Conservation (phyloP, 208 protist genomes). For the Trichomonas vaginalis region DNA sequence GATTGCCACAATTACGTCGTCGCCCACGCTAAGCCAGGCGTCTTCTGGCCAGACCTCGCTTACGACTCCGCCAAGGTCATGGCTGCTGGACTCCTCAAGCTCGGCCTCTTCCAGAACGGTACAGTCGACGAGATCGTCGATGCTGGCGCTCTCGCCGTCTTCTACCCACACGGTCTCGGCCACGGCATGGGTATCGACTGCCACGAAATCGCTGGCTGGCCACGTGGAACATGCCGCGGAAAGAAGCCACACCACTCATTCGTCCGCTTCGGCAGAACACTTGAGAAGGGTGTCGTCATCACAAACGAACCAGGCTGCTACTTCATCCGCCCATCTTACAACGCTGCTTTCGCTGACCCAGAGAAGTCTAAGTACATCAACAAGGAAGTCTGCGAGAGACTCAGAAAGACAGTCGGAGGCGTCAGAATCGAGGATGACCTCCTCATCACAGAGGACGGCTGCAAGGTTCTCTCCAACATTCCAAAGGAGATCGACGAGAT, state of each 20-base stretch:
- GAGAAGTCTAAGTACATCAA: constrained; percentile 16
- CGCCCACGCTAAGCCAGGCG: constrained; percentile 29
- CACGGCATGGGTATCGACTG: constrained; percentile 42
- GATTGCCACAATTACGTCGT: constrained; percentile 30
- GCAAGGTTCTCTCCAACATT: constrained; percentile 27
- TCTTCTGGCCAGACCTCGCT: constrained; percentile 29
- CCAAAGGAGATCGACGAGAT: constrained; percentile 32
- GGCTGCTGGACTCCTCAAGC: background rate
- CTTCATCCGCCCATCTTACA: constrained; percentile 42
- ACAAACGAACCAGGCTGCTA: constrained; percentile 51
- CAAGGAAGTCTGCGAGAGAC: background rate
- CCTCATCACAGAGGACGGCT: constrained; percentile 31
- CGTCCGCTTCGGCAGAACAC: constrained; percentile 25
- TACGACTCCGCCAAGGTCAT: constrained; percentile 21
- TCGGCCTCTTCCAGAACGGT: constrained; percentile 22
- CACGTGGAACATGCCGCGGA: background rate
- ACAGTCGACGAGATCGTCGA: constrained; percentile 27
- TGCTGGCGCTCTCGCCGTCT: constrained; percentile 16
- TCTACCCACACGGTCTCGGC: constrained; percentile 38
- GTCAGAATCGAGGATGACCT: constrained; percentile 41
- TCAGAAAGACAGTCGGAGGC: constrained; percentile 23
- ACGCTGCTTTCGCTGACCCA: constrained; percentile 25
- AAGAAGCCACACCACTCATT: background rate
- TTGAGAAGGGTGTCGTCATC: constrained; percentile 38
- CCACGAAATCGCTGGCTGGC: constrained; percentile 37